Percentiles rank a stretch among this genome's conserved stretches.
Conservation (phyloP, 495 filamentous ascomycete species). For the Letharia lupina region DNA sequence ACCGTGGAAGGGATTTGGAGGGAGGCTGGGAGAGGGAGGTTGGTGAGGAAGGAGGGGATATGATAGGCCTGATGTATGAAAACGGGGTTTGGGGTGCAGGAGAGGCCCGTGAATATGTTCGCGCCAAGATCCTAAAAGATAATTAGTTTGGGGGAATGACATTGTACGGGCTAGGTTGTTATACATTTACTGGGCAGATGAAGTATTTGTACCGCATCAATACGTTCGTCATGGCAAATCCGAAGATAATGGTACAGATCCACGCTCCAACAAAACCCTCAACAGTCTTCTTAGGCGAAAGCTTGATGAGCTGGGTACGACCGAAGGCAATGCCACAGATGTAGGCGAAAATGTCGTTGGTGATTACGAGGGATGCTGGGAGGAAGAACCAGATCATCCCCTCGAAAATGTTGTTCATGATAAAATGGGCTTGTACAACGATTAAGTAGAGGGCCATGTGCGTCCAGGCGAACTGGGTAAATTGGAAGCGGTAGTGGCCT, state of each 20-base stretch:
- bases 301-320: constrained; percentile 91
- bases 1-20: constrained; percentile 46
- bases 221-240: constrained; percentile 71
- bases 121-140: constrained; percentile 67
- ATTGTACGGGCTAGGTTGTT: constrained; percentile 15
- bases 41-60: constrained; percentile 60
- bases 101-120: constrained; percentile 81
- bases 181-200: constrained; percentile 88
- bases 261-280: constrained; percentile 97
- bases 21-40: constrained; percentile 27
- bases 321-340: constrained; percentile 96
- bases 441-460: constrained; percentile 99
- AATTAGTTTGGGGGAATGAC: not conserved
- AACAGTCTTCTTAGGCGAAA: constrained; percentile 98
- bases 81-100: constrained; percentile 88
- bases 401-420: constrained; percentile 99
- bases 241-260: constrained; percentile 87
- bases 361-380: constrained; percentile 89
- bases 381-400: constrained; percentile 99
- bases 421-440: constrained; percentile 95
- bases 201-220: constrained; percentile 94
- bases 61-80: constrained; percentile 74
- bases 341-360: constrained; percentile 98
- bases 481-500: constrained; percentile 95
- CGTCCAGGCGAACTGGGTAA: constrained; percentile 98